A percentile compares a stretch with the other conserved stretches of the same genome.
These are phyloP conservation scores for Lipomyces kockii DNA, from an alignment of 805 yeast species.

Conservation along the genomic window DNA sequence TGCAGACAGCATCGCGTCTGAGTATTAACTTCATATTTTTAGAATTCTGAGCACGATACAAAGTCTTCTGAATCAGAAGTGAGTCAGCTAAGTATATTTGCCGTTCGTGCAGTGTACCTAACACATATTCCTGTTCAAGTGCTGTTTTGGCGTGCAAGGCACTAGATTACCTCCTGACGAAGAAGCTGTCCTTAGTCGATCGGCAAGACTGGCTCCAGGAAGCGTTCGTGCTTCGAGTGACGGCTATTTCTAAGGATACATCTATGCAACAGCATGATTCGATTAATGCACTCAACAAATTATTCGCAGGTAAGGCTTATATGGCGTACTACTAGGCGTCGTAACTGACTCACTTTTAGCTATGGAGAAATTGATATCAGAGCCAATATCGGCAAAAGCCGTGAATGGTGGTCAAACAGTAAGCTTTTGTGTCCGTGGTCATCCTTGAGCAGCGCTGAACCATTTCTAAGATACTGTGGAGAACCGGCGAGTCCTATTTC, in stretches of 20 bases:
- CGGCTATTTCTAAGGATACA: not conserved
- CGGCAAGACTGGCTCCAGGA: slow-evolving; percentile 18
- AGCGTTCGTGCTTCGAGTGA: slow-evolving; percentile 5
- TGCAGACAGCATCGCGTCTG: not conserved
- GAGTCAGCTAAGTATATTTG: not conserved
- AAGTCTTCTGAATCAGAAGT: slow-evolving; percentile 9
- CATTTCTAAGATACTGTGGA: slow-evolving; percentile 25
- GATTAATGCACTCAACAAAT: not conserved
- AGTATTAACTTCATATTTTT: not conserved
- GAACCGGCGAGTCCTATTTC: slow-evolving; percentile 16
- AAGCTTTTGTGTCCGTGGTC: not conserved
- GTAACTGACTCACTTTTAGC: slow-evolving; percentile 6
- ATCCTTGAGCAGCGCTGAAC: not conserved
- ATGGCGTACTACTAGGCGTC: not conserved
- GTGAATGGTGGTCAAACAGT: slow-evolving; percentile 27
- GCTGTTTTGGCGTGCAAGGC: slow-evolving; percentile 17
- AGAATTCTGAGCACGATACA: slow-evolving; percentile 17
- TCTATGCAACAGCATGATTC: not conserved
- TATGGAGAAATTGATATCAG: slow-evolving; percentile 16
- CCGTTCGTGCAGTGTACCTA: not conserved
- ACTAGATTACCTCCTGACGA: slow-evolving; percentile 23
- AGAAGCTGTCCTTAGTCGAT: slow-evolving; percentile 14
- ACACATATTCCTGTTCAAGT: not conserved
- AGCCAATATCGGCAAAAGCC: slow-evolving; percentile 10
- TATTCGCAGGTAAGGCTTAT: slow-evolving; percentile 15